Conservation (phyloP, 192 early-diverging fungal genomes). For the Dissophora globulifera region DNA sequence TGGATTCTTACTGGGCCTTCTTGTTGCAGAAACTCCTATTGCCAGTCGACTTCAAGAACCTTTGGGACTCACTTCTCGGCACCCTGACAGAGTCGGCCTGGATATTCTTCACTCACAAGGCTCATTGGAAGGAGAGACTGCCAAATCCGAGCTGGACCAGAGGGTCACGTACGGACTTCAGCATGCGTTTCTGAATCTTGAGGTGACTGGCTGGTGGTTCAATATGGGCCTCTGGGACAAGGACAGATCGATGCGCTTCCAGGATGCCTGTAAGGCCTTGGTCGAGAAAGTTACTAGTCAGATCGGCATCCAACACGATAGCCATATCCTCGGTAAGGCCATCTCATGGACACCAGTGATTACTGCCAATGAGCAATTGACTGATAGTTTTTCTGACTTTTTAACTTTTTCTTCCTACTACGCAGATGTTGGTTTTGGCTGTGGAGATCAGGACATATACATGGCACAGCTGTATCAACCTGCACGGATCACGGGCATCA, state of each 20-base stretch:
- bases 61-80: slow-evolving; percentile 26
- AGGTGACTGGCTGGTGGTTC: slow-evolving; percentile 58
- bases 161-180: slow-evolving; percentile 57
- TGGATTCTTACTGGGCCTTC: slow-evolving; percentile 26
- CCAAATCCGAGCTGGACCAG: slow-evolving; percentile 31
- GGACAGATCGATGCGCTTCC: slow-evolving; percentile 23
- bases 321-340: slow-evolving; percentile 43
- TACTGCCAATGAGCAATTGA: not conserved
- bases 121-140: not conserved
- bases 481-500: slow-evolving; percentile 53
- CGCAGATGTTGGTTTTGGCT: slow-evolving; percentile 65
- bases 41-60: slow-evolving; percentile 31
- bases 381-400: not conserved
- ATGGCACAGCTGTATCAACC: slow-evolving; percentile 46
- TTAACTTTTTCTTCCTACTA: not conserved
- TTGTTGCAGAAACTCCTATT: slow-evolving; percentile 36
- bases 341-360: no score
- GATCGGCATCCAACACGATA: slow-evolving; percentile 16
- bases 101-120: slow-evolving; percentile 31
- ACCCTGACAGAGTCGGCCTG: slow-evolving; percentile 42
- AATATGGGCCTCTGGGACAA: slow-evolving; percentile 62
- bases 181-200: slow-evolving; percentile 55
- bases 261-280: slow-evolving; percentile 56
- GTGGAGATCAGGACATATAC: slow-evolving; percentile 64
- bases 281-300: slow-evolving; percentile 44